Base-by-base conservation (phyloP, 1,284 basidiomycete species). In the Rhodotorula sp. region DNA sequence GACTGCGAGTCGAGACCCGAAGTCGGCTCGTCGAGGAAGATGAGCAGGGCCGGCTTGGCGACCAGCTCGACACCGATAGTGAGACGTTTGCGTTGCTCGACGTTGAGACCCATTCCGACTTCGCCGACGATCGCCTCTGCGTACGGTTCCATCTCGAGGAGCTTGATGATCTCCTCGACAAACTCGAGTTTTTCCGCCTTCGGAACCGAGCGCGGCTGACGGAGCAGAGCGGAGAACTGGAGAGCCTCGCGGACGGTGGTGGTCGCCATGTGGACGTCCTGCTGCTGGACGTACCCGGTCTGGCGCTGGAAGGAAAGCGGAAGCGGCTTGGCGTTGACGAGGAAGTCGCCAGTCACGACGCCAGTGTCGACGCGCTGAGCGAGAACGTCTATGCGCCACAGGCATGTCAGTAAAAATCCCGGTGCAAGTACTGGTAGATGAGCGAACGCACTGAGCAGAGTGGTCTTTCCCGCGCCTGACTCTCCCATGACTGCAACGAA, bases 1-100 rank as follows among this genome's bases (percentile, higher is more conserved):
- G 88, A 90, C 79, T 94, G 92, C 4, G 91, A 92, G 79, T 95
- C 93, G 43, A 95, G 83, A 58, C 93, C 73, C 1, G 71, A 73
- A 1, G 71, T 70, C 5, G 74, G 74, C 77, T 93, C 90, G 76
- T 92, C 91, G 67, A 92, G 83, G 85, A 93, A 93, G 43, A 94
- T 84, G 0, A 94, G 84, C 4, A 92, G 83, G 76, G 85, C 88
- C 0, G 90, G 90, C 86, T 82, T 80, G 6, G 90, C 89, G 43
- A 89, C 90, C 43, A 75, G 71, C 58, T 72, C 74, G 60, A 76
- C 75, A 59, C 86, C 91, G 61, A 93, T 93, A 0, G 90, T 92
- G 1, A 88, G 87, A 4, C 91, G 85, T 81, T 94, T 94, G 68
- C 87, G 85, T 78, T 90, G 86, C 77, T 93, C 90, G 50, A 71